Conservation (phyloP, 2,329 filamentous ascomycete genomes). For the Ascochyta fabae region DNA sequence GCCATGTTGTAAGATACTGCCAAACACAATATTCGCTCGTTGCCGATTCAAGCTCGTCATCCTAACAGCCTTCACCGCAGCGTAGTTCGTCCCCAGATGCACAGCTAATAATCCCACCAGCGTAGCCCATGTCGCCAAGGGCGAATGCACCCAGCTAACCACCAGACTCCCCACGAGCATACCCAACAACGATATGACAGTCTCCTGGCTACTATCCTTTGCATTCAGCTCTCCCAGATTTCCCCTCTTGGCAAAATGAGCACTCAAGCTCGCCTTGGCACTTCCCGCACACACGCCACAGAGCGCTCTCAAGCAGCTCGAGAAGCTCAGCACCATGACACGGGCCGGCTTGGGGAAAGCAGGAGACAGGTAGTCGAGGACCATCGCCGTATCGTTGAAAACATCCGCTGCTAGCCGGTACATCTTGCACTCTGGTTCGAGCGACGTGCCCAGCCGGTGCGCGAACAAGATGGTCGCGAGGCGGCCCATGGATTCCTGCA, state of each 20-base stretch:
- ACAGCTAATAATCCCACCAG: constrained; percentile 74
- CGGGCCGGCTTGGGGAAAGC: constrained; percentile 67
- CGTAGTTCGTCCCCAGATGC: constrained; percentile 85
- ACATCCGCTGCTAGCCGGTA: constrained; percentile 87
- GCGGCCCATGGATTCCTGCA: constrained; percentile 81
- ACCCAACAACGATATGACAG: constrained; percentile 84
- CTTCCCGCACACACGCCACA: constrained; percentile 92
- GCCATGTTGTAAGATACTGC: constrained; percentile 50
- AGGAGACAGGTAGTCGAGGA: constrained; percentile 84
- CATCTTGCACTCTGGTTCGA: constrained; percentile 89
- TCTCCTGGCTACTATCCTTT: constrained; percentile 95
- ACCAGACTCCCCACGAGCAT: constrained; percentile 85
- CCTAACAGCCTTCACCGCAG: constrained; percentile 81
- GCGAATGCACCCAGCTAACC: constrained; percentile 75
- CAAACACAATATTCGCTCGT: constrained; percentile 79
- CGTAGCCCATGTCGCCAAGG: constrained; percentile 73
- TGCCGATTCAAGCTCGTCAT: constrained; percentile 88
- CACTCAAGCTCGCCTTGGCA: constrained; percentile 87
- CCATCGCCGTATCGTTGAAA: constrained; percentile 85
- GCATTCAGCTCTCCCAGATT: constrained; percentile 95
- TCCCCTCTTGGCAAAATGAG: constrained; percentile 86
- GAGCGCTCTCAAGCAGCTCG: constrained; percentile 68
- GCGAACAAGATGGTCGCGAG: constrained; percentile 88
- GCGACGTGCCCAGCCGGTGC: constrained; percentile 77
- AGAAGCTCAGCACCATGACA: constrained; percentile 64